Conservation (phyloP, 1,284 basidiomycete species). For the Lignosus rhinocerotis region DNA sequence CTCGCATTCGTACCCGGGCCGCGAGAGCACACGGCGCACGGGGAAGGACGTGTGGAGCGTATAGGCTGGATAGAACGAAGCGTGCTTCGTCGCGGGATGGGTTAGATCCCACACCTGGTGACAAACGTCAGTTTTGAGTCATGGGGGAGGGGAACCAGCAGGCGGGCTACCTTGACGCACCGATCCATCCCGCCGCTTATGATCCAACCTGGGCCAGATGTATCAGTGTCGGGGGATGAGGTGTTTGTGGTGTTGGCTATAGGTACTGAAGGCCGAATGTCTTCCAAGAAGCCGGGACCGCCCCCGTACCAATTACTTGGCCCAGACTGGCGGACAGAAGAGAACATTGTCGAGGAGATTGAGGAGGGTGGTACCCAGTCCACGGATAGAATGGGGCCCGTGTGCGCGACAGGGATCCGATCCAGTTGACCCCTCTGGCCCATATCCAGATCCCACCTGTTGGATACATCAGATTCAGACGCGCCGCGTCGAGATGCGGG, state of each 20-base stretch:
- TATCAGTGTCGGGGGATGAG: slow-evolving; percentile 22
- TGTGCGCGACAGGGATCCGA: slow-evolving; percentile 77
- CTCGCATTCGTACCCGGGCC: slow-evolving; percentile 80
- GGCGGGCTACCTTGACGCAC: slow-evolving; percentile 66
- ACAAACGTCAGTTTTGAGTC: slow-evolving; percentile 4
- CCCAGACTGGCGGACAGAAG: slow-evolving; percentile 4
- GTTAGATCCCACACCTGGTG: slow-evolving; percentile 77
- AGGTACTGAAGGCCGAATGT: slow-evolving; percentile 24
- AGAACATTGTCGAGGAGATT: slow-evolving; percentile 9
- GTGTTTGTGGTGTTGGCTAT: slow-evolving; percentile 15
- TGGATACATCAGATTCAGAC: too few species aligned
- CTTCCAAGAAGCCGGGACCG: slow-evolving; percentile 30
- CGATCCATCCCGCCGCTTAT: slow-evolving; percentile 82
- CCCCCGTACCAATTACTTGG: slow-evolving; percentile 30
- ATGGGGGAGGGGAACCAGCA: too few species aligned
- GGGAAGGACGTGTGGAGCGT: slow-evolving; percentile 77
- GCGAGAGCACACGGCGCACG: slow-evolving; percentile 75
- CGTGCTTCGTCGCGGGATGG: slow-evolving; percentile 47
- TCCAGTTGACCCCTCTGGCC: slow-evolving; percentile 72
- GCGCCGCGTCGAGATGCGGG: too few species aligned
- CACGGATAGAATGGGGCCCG: slow-evolving; percentile 71
- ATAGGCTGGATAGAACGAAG: slow-evolving; percentile 66
- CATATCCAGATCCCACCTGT: slow-evolving; percentile 79
- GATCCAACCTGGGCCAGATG: slow-evolving; percentile 69
- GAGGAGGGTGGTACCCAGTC: slow-evolving; percentile 62